A percentile compares a stretch with the other conserved stretches of the same genome.
Evolutionary conservation across 1,284 basidiomycete species (phyloP).

Genomic region (Ustilago vetiveriae): DNA sequence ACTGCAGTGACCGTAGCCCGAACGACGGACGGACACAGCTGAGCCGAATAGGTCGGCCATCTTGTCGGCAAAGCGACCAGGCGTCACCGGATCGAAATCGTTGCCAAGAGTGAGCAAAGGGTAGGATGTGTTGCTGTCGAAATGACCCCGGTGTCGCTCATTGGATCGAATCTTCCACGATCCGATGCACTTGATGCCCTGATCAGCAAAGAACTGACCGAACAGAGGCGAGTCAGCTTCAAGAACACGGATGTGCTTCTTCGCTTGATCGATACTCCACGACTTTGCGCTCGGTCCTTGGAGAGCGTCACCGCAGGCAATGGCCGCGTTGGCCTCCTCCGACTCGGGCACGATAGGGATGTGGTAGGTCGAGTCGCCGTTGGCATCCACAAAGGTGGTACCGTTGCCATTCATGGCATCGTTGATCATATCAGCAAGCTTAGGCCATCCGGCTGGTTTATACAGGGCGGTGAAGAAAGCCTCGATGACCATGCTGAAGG

Average conservation of each 20-base stretch:
- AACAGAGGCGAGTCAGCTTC: constrained; percentile 41
- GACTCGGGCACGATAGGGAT: constrained; percentile 25
- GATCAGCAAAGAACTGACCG: constrained; percentile 38
- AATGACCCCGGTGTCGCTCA: constrained; percentile 46
- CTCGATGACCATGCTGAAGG: constrained; percentile 38
- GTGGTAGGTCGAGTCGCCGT: constrained; percentile 35
- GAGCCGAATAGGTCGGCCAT: constrained; percentile 43
- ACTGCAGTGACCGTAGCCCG: constrained; percentile 53
- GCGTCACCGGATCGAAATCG: constrained; percentile 55
- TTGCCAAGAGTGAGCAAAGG: constrained; percentile 51
- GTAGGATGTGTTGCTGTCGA: constrained; percentile 42
- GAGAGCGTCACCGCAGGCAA: constrained; percentile 43
- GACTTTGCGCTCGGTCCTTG: constrained; percentile 11
- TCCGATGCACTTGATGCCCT: constrained; percentile 28
- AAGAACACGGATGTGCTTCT: constrained; percentile 23
- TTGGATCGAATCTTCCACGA: constrained; percentile 44
- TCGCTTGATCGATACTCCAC: constrained; percentile 30
- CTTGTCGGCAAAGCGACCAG: constrained; percentile 36
- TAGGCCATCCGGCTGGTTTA: constrained; percentile 39
- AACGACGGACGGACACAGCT: constrained; percentile 36
- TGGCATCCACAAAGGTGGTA: constrained; percentile 33
- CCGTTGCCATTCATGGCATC: constrained; percentile 42
- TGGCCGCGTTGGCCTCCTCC: constrained; percentile 29
- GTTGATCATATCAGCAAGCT: constrained; percentile 38
- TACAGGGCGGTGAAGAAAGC: constrained; percentile 37